A percentile compares a stretch with the other conserved stretches of the same genome.
These are phyloP conservation scores for Saccharomyces pastorianus DNA, from an alignment of 1,139 yeast species.

Conservation along the genomic window DNA sequence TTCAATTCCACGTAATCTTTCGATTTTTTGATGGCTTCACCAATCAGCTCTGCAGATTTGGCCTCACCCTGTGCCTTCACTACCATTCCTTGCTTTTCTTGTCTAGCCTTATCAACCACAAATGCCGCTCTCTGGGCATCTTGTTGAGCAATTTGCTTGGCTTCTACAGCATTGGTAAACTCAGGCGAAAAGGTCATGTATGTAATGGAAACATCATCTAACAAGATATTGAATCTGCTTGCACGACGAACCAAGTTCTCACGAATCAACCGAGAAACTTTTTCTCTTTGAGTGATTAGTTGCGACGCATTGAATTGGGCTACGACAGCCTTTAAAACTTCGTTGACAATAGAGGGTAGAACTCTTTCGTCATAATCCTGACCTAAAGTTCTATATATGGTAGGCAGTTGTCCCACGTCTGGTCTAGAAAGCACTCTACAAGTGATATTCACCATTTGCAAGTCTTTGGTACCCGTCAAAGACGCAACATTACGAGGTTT, in stretches of 20 bases:
- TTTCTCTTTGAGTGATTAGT: constrained; percentile 94
- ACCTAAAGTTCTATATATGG: constrained; percentile 85
- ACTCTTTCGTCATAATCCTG: constrained; percentile 93
- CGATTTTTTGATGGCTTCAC: constrained; percentile 96
- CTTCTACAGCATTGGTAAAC: constrained; percentile 95
- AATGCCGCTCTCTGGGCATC: constrained; percentile 98
- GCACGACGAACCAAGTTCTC: constrained; percentile 92
- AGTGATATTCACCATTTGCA: constrained; percentile 97
- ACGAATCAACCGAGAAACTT: constrained; percentile 82
- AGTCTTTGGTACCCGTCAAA: constrained; percentile 93
- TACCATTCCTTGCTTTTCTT: constrained; percentile 93
- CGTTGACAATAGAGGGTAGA: constrained; percentile 92
- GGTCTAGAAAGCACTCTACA: constrained; percentile 96
- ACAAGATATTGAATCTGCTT: constrained; percentile 69
- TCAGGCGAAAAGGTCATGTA: constrained; percentile 97
- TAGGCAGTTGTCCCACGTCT: constrained; percentile 66
- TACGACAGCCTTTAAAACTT: constrained; percentile 90
- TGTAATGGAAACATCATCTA: constrained; percentile 94
- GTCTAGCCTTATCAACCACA: constrained; percentile 91
- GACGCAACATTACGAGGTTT: constrained; percentile 95
- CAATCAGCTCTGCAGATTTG: constrained; percentile 92
- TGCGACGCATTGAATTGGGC: constrained; percentile 98
- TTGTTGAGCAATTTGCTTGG: constrained; percentile 98
- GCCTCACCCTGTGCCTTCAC: constrained; percentile 99
- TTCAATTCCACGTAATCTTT: constrained; percentile 92